Conservation (phyloP, 139 green algal genomes). For the Chlamydomonas sp. region DNA sequence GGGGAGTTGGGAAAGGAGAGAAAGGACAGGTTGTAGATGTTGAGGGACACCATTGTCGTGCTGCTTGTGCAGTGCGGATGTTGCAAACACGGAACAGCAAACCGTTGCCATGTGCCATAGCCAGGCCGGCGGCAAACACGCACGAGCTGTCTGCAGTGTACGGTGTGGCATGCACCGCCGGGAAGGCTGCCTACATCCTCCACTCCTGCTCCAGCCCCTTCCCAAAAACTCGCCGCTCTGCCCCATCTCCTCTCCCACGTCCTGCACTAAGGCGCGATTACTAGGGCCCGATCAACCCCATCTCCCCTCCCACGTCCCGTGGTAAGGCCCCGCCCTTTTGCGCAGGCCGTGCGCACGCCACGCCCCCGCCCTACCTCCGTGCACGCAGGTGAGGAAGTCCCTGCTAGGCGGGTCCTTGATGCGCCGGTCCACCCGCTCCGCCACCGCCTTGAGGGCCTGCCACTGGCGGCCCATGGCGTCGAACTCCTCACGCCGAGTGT, state of each 20-base stretch:
- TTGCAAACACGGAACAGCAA: background rate
- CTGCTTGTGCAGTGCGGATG: background rate
- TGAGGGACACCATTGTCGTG: background rate
- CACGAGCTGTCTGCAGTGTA: no score
- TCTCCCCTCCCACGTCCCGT: background rate
- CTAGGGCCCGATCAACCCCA: background rate
- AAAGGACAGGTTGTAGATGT: background rate
- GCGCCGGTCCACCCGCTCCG: conserved; percentile 40
- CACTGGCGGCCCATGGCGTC: conserved; percentile 45
- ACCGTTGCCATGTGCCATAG: no score
- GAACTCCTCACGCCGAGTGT: conserved; percentile 62
- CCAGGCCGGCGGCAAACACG: no score
- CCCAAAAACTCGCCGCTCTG: no score
- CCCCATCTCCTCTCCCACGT: no score
- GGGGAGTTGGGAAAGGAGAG: background rate
- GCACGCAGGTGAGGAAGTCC: conserved; percentile 17
- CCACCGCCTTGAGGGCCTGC: conserved; percentile 43
- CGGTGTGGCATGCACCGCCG: no score
- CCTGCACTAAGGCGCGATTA: no score
- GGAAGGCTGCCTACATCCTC: no score
- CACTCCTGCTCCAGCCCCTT: no score
- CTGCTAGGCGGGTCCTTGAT: background rate
- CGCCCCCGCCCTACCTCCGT: conserved; percentile 3
- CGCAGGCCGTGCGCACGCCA: background rate
- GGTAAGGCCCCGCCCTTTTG: background rate